A percentile compares a stretch with the other conserved stretches of the same genome.
Conservation (phyloP, 495 filamentous ascomycete genomes). For the Trypethelium eluteriae region DNA sequence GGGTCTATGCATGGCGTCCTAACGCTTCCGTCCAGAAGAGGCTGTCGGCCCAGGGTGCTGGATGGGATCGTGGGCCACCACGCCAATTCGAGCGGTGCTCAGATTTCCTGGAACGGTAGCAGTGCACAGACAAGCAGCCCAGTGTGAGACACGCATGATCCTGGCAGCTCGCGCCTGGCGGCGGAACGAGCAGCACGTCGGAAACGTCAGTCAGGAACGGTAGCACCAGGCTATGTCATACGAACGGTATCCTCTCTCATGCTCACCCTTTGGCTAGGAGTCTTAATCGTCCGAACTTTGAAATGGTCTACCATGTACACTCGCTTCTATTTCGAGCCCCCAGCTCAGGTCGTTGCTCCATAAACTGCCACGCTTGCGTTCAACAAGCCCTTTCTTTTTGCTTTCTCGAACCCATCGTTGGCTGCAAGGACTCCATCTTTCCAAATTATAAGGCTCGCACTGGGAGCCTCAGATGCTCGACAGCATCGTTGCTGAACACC, state of each 20-base stretch:
- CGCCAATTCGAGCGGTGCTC: not conserved
- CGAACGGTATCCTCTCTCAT: not conserved
- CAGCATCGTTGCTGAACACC: constrained; percentile 3
- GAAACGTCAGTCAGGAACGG: constrained; percentile 12
- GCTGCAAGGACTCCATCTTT: not conserved
- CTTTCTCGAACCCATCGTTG: not conserved
- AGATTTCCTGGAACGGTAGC: constrained; percentile 11
- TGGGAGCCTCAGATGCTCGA: not conserved
- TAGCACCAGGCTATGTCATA: constrained; percentile 13
- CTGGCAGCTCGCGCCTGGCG: constrained; percentile 1
- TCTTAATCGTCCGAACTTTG: constrained; percentile 2
- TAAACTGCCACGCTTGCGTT: not conserved
- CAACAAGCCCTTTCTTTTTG: not conserved
- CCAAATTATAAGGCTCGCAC: constrained; percentile 6
- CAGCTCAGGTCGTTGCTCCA: not conserved
- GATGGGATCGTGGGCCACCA: constrained; percentile 1
- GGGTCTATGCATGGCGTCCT: not conserved
- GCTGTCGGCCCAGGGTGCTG: not conserved
- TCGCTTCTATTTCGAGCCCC: constrained; percentile 12
- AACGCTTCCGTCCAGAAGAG: constrained; percentile 8
- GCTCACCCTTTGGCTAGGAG: constrained; percentile 5
- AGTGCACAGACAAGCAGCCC: not conserved
- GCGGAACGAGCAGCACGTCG: constrained; percentile 10
- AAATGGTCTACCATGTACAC: constrained; percentile 5
- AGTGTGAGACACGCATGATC: constrained; percentile 6